Evolutionary conservation across 257 asterid genomes (phyloP).

Genomic region (Solanum etuberosum): DNA sequence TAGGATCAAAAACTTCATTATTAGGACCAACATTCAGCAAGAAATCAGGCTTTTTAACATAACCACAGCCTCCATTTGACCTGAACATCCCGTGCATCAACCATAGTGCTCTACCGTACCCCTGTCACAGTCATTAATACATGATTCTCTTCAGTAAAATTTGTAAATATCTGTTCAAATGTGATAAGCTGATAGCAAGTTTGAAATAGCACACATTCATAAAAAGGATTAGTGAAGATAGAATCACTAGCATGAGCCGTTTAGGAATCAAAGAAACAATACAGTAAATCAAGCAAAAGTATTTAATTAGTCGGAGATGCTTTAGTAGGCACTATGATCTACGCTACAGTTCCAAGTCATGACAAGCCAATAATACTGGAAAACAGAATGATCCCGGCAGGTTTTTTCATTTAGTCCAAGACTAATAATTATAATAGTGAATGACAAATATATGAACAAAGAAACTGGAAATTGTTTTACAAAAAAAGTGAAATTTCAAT

Average conservation of each 20-base stretch:
- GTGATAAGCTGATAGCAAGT: background rate
- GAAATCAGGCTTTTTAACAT: conserved; percentile 70
- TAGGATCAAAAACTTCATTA: conserved; percentile 41
- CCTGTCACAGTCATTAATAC: conserved; percentile 24
- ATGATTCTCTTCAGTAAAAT: background rate
- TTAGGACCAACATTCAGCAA: conserved; percentile 36
- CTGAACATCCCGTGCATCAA: conserved; percentile 83
- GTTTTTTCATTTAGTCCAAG: background rate
- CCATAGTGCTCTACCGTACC: conserved; percentile 81
- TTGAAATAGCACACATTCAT: background rate
- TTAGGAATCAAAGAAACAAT: background rate
- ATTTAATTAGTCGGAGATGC: background rate
- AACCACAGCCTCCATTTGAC: conserved; percentile 78
- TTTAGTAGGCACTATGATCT: background rate
- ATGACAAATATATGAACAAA: background rate
- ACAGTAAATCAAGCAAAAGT: background rate
- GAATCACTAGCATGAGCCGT: background rate
- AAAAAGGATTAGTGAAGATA: background rate
- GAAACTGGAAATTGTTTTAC: too few relatives aligned
- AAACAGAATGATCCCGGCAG: background rate
- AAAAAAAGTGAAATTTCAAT: background rate
- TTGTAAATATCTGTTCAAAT: background rate
- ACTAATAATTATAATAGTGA: background rate
- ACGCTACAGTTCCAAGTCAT: background rate
- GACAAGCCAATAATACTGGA: background rate